phyloP scores from a whole-genome alignment of 345 rosid species.

The Cardamine chenopodiifolia region DNA sequence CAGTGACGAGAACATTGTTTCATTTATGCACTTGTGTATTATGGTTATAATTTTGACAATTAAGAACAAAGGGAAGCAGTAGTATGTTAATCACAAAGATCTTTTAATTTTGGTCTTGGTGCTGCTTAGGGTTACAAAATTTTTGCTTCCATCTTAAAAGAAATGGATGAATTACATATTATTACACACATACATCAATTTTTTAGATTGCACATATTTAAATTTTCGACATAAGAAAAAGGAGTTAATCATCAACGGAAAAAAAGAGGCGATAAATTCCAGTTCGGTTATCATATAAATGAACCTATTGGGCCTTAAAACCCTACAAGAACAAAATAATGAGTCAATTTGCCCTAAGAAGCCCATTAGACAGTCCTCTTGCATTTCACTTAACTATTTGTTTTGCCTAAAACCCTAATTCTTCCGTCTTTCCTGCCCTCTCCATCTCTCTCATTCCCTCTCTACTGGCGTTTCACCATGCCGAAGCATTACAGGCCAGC shows the following conservation, averaged over 20 bases:
- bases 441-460: conserved; percentile 10
- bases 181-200: neutral
- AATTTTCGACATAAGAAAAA: neutral
- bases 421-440: neutral
- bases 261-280: neutral
- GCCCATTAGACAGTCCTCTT: conserved; percentile 24
- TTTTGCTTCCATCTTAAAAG: neutral
- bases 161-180: neutral
- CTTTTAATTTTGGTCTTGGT: neutral
- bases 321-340: neutral
- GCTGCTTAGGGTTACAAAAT: neutral
- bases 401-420: conserved; percentile 50
- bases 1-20: conserved; percentile 26
- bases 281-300: neutral
- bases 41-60: neutral
- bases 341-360: neutral
- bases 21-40: conserved; percentile 6
- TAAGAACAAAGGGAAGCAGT: neutral
- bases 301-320: conserved; percentile 18
- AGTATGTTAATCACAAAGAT: neutral
- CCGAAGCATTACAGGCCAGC: conserved; percentile 91
- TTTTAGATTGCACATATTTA: neutral
- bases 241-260: neutral
- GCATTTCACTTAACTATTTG: neutral
- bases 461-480: conserved; percentile 49